These are phyloP conservation scores for Aschersonia sp. DNA, from an alignment of 2,329 filamentous ascomycete genomes.

Conservation along the genomic window DNA sequence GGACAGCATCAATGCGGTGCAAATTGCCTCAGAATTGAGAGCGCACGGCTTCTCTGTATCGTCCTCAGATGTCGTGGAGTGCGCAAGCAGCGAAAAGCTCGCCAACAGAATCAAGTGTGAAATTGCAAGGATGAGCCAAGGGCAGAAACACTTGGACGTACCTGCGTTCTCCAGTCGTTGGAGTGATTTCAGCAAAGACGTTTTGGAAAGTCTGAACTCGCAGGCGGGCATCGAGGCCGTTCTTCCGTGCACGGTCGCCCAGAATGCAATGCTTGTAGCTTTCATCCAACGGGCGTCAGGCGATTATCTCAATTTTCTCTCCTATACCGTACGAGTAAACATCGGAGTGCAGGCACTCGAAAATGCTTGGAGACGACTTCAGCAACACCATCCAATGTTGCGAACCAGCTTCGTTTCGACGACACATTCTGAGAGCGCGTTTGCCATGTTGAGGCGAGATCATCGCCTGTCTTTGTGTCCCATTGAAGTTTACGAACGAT, in stretches of 20 bases:
- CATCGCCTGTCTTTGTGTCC: slow-evolving; percentile 2
- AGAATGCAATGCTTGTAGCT: slow-evolving; percentile 65
- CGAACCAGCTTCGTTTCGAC: slow-evolving; percentile 58
- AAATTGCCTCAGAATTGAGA: slow-evolving; percentile 57
- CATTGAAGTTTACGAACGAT: slow-evolving; percentile 4
- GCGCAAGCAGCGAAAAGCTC: slow-evolving; percentile 29
- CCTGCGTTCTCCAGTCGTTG: slow-evolving; percentile 17
- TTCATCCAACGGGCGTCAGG: slow-evolving; percentile 52
- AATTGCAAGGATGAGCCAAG: not conserved
- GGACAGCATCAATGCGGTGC: slow-evolving; percentile 78
- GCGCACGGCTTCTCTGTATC: slow-evolving; percentile 41
- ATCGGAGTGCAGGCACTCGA: slow-evolving; percentile 27
- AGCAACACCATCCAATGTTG: slow-evolving; percentile 51
- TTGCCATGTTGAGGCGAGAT: slow-evolving; percentile 57
- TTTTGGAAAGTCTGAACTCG: slow-evolving; percentile 3
- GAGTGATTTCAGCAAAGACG: slow-evolving; percentile 11
- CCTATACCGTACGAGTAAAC: slow-evolving; percentile 30
- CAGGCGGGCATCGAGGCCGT: slow-evolving; percentile 35
- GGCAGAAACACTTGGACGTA: slow-evolving; percentile 18
- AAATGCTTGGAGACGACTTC: slow-evolving; percentile 43
- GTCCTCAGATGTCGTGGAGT: slow-evolving; percentile 61
- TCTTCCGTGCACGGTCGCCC: slow-evolving; percentile 65
- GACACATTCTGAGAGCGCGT: slow-evolving; percentile 44
- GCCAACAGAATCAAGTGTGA: slow-evolving; percentile 13
- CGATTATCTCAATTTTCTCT: slow-evolving; percentile 64